Evolutionary conservation across 768 basidiomycete species (phyloP).

Genomic region (Rhodocollybia butyracea): DNA sequence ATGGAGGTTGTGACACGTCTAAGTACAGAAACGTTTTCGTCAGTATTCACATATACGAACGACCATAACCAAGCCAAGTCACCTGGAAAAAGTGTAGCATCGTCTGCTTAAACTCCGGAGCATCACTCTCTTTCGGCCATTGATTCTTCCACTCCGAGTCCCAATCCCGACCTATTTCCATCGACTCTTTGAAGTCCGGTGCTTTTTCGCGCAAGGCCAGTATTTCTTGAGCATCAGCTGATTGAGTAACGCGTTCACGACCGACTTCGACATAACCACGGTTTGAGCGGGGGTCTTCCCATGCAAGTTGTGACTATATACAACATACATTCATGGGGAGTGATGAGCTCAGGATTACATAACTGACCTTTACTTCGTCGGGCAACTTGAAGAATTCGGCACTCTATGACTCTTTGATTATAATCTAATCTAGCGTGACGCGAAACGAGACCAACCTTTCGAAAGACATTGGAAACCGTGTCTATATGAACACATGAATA

Average conservation of each 20-base stretch:
- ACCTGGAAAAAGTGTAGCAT: slow-evolving; percentile 79
- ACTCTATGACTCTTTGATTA: slow-evolving; percentile 45
- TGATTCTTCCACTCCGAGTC: slow-evolving; percentile 73
- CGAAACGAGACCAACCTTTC: slow-evolving; percentile 43
- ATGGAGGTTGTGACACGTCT: slow-evolving; percentile 78
- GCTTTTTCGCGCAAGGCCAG: slow-evolving; percentile 67
- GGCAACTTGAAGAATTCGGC: slow-evolving; percentile 72
- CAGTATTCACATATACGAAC: background rate
- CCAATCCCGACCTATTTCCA: slow-evolving; percentile 90
- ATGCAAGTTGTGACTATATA: slow-evolving; percentile 57
- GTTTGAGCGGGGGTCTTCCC: slow-evolving; percentile 85
- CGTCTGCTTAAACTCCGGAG: slow-evolving; percentile 64
- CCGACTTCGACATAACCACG: slow-evolving; percentile 81
- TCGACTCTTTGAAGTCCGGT: slow-evolving; percentile 80
- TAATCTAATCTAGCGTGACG: background rate
- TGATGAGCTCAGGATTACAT: background rate
- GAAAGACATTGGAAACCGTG: slow-evolving; percentile 58
- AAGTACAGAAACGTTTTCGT: slow-evolving; percentile 13
- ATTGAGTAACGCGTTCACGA: slow-evolving; percentile 79
- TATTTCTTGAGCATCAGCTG: slow-evolving; percentile 68
- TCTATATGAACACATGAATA: slow-evolving; percentile 17
- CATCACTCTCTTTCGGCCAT: slow-evolving; percentile 68
- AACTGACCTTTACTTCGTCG: slow-evolving; percentile 51
- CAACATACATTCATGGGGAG: background rate
- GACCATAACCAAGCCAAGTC: slow-evolving; percentile 11